Conservation (phyloP, 2,329 filamentous ascomycete genomes). For the Clarireedia sp. region DNA sequence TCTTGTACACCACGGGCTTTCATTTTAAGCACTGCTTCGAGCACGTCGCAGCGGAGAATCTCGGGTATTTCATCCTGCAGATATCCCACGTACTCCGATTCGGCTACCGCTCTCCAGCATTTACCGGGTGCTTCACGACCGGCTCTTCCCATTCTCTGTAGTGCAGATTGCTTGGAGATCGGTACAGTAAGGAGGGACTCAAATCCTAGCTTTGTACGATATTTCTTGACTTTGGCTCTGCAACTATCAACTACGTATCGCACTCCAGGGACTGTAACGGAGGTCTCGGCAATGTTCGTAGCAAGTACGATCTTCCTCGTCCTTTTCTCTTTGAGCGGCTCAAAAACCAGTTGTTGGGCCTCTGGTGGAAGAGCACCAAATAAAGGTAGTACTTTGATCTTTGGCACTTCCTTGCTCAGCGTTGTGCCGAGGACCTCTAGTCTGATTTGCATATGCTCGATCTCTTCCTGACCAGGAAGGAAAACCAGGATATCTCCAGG, state of each 20-base stretch:
- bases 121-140: slow-evolving; percentile 87
- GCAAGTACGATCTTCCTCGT: slow-evolving; percentile 86
- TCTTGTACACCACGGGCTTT: slow-evolving; percentile 84
- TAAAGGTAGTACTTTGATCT: slow-evolving; percentile 65
- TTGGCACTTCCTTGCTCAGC: slow-evolving; percentile 68
- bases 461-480: slow-evolving; percentile 85
- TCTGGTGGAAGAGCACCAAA: slow-evolving; percentile 85
- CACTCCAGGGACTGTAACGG: slow-evolving; percentile 89
- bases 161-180: slow-evolving; percentile 87
- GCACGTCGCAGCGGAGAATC: slow-evolving; percentile 82
- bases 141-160: slow-evolving; percentile 84
- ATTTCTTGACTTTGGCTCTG: slow-evolving; percentile 91
- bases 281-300: slow-evolving; percentile 98
- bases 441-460: slow-evolving; percentile 71
- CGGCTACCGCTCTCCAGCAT: slow-evolving; percentile 83
- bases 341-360: slow-evolving; percentile 80
- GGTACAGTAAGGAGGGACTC: slow-evolving; percentile 86
- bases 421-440: slow-evolving; percentile 72
- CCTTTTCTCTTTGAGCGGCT: slow-evolving; percentile 58
- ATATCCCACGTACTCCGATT: slow-evolving; percentile 62
- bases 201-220: slow-evolving; percentile 72
- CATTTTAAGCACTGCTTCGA: slow-evolving; percentile 83
- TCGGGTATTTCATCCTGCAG: slow-evolving; percentile 75
- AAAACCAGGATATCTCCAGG: slow-evolving; percentile 93
- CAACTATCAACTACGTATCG: slow-evolving; percentile 87